Base-by-base conservation (phyloP, 208 protist genomes). In the Strigomonas culicis region DNA sequence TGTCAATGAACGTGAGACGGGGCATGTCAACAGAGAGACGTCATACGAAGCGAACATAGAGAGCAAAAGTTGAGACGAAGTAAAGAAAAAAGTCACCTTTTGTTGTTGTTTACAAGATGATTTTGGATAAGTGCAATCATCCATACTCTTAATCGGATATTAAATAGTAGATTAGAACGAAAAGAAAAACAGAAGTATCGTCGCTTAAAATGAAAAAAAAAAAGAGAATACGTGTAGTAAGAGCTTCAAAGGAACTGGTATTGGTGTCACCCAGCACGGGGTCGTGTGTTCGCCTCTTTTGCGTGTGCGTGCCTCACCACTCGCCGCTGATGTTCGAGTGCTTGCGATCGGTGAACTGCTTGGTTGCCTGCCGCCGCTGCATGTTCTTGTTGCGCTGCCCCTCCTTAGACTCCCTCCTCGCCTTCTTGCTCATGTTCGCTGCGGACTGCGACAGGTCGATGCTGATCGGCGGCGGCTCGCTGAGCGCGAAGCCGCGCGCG, bases 391-490 rank as follows among this genome's bases (percentile, higher is more conserved):
- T 80, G 59, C 80, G 79, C 79, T 90, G 91, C 52, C 71, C 66
- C 34, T 74, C 76, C 65, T 85, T 83, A 22, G 39, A 60, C 68
- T 96, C 88, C 41, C 77, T 82, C 3, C 91, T 73, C 53, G 82
- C 72, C 76, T 94, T 96, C 72, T 93, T 96, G 60, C 72, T 94
- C 85, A 94, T 86, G 67, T 94, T 80, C 31, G 91, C 91, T 8
- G 91, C 91, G 15, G 88, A 94, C 70, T 97, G 87, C 24, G 92
- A 95, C 17, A 97, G 84, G 64, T 95, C 88, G 36, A 98, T 82
- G 68, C 96, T 86, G 39, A 97, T 82, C 59, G 89, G 87, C 32
- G 95, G 95, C 10, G 95, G 87, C 63, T 95, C 90, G 61, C 70
- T 86, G 50, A 98, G 73, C 6, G 88, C 94, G 64, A 98, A 98